A percentile compares a stretch with the other conserved stretches of the same genome.
These are phyloP conservation scores for Posidonia oceanica DNA, from an alignment of 116 monocot species.

Conservation along the genomic window DNA sequence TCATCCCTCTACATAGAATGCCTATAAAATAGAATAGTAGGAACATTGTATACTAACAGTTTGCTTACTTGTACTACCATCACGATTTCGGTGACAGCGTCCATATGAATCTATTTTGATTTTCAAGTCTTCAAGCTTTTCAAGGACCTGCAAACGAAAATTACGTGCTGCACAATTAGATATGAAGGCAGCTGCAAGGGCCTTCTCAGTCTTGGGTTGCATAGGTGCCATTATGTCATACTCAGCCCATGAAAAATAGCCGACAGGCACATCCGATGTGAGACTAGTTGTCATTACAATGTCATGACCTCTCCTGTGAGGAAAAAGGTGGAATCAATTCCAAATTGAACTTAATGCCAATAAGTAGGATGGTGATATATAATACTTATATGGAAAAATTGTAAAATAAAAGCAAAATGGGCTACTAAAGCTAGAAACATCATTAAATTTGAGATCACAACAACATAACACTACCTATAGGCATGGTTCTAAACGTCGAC, in stretches of 20 bases:
- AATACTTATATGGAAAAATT: too few relatives aligned
- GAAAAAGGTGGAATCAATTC: background rate
- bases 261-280: slow-evolving; percentile 90
- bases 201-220: slow-evolving; percentile 57
- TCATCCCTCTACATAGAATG: background rate
- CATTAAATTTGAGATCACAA: too few relatives aligned
- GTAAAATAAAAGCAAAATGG: too few relatives aligned
- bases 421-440: too few relatives aligned
- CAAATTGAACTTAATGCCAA: background rate
- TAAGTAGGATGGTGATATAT: background rate
- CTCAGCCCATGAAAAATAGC: slow-evolving; percentile 95
- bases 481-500: too few relatives aligned
- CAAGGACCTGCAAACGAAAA: slow-evolving; percentile 73
- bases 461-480: too few relatives aligned
- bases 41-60: background rate
- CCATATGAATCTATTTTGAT: slow-evolving; percentile 90
- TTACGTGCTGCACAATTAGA: slow-evolving; percentile 90
- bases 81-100: slow-evolving; percentile 62
- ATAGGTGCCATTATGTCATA: slow-evolving; percentile 95
- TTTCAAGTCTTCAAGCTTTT: slow-evolving; percentile 53
- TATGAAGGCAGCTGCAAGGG: slow-evolving; percentile 86
- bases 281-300: slow-evolving; percentile 89
- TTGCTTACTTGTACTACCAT: slow-evolving; percentile 24
- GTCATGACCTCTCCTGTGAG: slow-evolving; percentile 52
- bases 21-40: background rate